Evolutionary conservation across 305 asterid species (phyloP).

Genomic region (Solanum hybrid): DNA sequence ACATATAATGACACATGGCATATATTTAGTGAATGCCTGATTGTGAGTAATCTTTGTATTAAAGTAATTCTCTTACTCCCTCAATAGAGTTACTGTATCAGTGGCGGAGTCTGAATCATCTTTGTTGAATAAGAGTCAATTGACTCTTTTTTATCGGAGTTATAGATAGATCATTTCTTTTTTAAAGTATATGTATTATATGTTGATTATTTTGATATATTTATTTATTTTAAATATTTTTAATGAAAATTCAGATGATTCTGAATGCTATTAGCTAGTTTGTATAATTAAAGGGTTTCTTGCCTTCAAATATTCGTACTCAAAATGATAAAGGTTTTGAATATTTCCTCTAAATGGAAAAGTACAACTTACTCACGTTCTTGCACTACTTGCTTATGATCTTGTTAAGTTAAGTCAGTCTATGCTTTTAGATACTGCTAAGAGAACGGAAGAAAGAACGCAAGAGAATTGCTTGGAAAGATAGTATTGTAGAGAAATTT

Average conservation of each 20-base stretch:
- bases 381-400: too few species aligned
- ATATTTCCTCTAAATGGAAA: too few species aligned
- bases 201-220: background rate
- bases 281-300: background rate
- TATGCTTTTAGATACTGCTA: too few species aligned
- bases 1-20: background rate
- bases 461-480: background rate
- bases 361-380: background rate
- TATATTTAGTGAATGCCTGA: too few species aligned
- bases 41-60: background rate
- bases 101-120: background rate
- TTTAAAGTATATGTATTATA: too few species aligned
- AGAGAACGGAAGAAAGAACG: background rate
- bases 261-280: background rate
- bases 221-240: too few species aligned
- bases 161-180: background rate
- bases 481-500: background rate
- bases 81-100: too few species aligned
- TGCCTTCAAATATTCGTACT: background rate
- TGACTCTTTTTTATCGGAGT: background rate
- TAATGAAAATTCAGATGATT: too few species aligned
- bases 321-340: background rate
- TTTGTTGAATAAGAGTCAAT: background rate
- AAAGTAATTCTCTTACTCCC: background rate
- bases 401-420: too few species aligned